Evolutionary conservation across 441 rosid species (phyloP).

Genomic region (Populus hybrid): DNA sequence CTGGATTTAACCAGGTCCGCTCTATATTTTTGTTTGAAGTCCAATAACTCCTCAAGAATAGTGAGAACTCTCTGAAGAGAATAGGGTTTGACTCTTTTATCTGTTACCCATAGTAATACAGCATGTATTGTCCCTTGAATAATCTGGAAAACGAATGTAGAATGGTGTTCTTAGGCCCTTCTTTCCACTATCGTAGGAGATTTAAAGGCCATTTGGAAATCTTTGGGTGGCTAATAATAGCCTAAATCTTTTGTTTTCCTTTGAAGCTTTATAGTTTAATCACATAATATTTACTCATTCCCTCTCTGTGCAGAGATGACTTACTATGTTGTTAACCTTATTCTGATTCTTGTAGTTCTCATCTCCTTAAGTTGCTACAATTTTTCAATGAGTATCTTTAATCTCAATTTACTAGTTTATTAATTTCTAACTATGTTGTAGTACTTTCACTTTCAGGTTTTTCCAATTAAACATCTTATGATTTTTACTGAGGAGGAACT

Average conservation of each 20-base stretch:
- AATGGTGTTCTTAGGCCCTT: neutral
- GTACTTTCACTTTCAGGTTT: constrained; percentile 50
- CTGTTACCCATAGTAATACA: neutral
- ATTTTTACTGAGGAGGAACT: constrained; percentile 83
- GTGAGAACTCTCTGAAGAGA: neutral
- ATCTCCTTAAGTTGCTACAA: neutral
- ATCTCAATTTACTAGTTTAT: neutral
- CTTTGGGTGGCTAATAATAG: neutral
- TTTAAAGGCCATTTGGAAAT: neutral
- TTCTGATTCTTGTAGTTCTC: neutral
- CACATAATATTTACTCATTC: neutral
- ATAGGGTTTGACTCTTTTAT: neutral
- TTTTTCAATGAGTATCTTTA: neutral
- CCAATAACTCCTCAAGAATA: neutral
- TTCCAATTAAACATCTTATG: constrained; percentile 69
- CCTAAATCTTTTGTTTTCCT: neutral
- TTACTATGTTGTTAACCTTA: no score
- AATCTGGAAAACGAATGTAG: neutral
- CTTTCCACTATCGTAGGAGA: neutral
- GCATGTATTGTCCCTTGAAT: neutral
- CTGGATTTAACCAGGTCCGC: constrained; percentile 83
- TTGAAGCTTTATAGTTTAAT: neutral
- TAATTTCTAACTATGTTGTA: neutral
- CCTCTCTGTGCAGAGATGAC: no score
- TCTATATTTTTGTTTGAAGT: constrained; percentile 7